Evolutionary conservation across 2,329 filamentous ascomycete species (phyloP), one percentile per base, ranked within the genome.

Genomic region (Ambrosiella cleistominuta): DNA sequence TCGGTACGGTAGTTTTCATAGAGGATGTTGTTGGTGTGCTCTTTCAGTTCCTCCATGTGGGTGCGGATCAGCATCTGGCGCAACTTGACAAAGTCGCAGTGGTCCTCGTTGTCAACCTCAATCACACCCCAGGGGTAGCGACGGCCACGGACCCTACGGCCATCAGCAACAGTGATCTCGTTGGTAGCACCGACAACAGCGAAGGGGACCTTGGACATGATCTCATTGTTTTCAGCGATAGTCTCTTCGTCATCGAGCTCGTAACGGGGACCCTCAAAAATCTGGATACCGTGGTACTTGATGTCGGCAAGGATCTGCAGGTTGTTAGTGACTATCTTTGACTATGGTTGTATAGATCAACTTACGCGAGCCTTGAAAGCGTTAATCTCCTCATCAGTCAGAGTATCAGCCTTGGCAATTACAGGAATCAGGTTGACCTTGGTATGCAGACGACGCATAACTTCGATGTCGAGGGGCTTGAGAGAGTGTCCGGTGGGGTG

Each of bases 1-100:
- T 97, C 93, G 68, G 91, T 96, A 74, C 93, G 86, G 85, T 98
- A 98, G 81, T 97, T 97, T 79, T 98, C 93, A 77, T 98, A 98
- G 67, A 98, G 78, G 64, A 79, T 81, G 77, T 98, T 98, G 83
- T 97, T 98, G 72, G 93, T 98, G 78, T 98, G 88, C 78, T 98
- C 93, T 84, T 98, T 98, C 77, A 98, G 88, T 76, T 98, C 93
- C 72, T 98, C 93, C 93, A 98, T 98, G 80, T 98, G 93, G 59
- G 93, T 98, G 71, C 93, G 87, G 76, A 98, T 97, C 65, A 98
- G 83, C 93, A 98, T 98, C 75, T 98, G 93, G 72, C 93, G 89
- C 62, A 98, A 83, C 83, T 98, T 98, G 74, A 97, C 93, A 65
- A 98, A 98, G 75, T 98, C 93, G 69, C 93, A 98, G 78, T 98